Conservation (phyloP, 768 basidiomycete genomes). For the Hypholoma fasciculare region DNA sequence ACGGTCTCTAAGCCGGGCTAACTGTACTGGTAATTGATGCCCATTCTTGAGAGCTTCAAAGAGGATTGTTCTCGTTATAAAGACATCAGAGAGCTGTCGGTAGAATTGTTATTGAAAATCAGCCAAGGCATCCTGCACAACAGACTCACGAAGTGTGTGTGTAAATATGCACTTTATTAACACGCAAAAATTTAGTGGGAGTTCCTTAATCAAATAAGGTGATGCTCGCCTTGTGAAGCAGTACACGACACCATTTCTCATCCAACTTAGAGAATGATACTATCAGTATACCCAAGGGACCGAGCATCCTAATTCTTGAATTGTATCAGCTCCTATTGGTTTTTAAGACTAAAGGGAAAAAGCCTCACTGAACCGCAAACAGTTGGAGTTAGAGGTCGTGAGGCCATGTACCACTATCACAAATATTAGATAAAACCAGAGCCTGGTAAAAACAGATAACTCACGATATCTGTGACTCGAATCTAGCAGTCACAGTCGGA, state of each 20-base stretch:
- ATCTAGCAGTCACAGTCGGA: constrained; percentile 34
- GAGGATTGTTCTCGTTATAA: constrained; percentile 38
- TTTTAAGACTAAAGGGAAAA: background rate
- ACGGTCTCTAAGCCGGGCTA: constrained; percentile 41
- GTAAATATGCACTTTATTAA: constrained; percentile 44
- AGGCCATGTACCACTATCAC: constrained; percentile 44
- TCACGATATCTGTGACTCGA: constrained; percentile 43
- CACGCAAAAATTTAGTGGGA: no score
- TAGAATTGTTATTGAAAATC: background rate
- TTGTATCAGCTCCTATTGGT: background rate
- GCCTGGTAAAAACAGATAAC: constrained; percentile 12
- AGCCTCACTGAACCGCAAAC: constrained; percentile 30
- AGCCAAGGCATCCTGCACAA: background rate
- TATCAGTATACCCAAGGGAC: constrained; percentile 34
- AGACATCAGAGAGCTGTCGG: constrained; percentile 41
- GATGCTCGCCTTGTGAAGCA: constrained; percentile 37
- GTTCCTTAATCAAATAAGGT: no score
- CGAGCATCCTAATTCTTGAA: constrained; percentile 29
- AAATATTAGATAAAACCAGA: background rate
- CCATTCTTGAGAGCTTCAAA: constrained; percentile 35
- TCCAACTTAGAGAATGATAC: constrained; percentile 41
- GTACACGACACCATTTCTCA: constrained; percentile 42
- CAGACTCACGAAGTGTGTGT: constrained; percentile 40
- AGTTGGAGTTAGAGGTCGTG: constrained; percentile 34
- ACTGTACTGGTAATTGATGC: constrained; percentile 36